Evolutionary conservation across 257 asterid species (phyloP), one percentile per base, ranked within the genome.

Genomic region (Solanum commersonii): DNA sequence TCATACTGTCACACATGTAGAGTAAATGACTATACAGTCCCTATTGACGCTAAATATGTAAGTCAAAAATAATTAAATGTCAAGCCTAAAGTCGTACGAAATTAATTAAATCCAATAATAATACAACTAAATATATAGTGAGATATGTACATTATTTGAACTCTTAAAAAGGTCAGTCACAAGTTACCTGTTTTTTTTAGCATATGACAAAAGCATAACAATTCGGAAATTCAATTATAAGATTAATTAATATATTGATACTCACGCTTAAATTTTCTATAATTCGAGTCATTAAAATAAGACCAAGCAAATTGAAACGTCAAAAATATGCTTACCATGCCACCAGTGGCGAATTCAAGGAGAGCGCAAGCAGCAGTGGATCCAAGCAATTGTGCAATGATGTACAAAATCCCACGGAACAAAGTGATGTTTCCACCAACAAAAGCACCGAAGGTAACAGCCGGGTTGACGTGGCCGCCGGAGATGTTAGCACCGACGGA

Each of bases 391-490:
- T 94, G 96, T 72, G 96, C 96, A 88, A 94, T 73, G 88, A 90
- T 88, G 92, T 93, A 94, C 31, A 92, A 87, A 77, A 94, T 71
- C 7, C 93, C 95, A 23, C 96, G 94, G 88, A 94, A 63, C 38
- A 93, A 91, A 18, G 94, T 90, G 88, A 93, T 92, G 85, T 92
- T 92, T 12, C 96, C 96, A n/a, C 96, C 95, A 16, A 92, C 84
- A 5, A 94, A 91, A 20, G 92, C 38, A 1, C 95, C 96, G 83
- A 93, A 92, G 2, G 96, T 93, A 87, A 93, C 96, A 20, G 96
- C 95, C 27, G 96, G 96, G 91, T 93, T 93, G 87, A 93, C 96
- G 90, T 93, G 96, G 68, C 96, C 96, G 18, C 96, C 95, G 88
- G 96, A 94, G 87, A 93, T 92, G 93, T 94, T 94, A 40, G 95